These are phyloP conservation scores for Dissoconium aciculare DNA, from an alignment of 2,329 filamentous ascomycete species.

Conservation along the genomic window DNA sequence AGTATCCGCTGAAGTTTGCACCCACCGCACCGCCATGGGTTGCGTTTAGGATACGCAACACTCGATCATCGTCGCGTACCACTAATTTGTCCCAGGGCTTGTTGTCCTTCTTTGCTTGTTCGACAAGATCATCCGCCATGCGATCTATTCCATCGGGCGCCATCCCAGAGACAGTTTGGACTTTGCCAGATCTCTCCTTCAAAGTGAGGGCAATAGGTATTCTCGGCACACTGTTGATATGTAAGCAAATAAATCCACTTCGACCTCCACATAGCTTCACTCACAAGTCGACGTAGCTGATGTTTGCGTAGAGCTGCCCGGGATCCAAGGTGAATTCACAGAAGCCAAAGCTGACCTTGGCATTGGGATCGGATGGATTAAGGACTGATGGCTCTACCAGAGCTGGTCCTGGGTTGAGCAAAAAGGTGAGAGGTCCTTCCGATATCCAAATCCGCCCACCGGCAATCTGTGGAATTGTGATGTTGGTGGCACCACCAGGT, in stretches of 20 bases:
- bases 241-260: not conserved
- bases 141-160: constrained; percentile 40
- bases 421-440: constrained; percentile 23
- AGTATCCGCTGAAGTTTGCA: constrained; percentile 39
- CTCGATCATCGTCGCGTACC: constrained; percentile 26
- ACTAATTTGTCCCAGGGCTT: constrained; percentile 50
- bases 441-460: constrained; percentile 26
- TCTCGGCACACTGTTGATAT: constrained; percentile 17
- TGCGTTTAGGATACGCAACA: constrained; percentile 32
- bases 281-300: constrained; percentile 25
- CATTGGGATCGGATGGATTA: constrained; percentile 31
- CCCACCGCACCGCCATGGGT: constrained; percentile 35
- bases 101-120: constrained; percentile 42
- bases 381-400: constrained; percentile 24
- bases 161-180: constrained; percentile 44
- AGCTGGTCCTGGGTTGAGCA: constrained; percentile 25
- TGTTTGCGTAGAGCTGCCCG: constrained; percentile 34
- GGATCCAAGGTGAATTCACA: constrained; percentile 36
- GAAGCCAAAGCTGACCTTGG: constrained; percentile 32
- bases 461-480: constrained; percentile 25
- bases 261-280: not conserved
- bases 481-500: constrained; percentile 20
- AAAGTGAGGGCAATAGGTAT: constrained; percentile 29
- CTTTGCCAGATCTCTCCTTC: constrained; percentile 24
- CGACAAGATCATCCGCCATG: constrained; percentile 40